phyloP scores from a whole-genome alignment of 306 rosid genomes.

The Fragaria vesca region DNA sequence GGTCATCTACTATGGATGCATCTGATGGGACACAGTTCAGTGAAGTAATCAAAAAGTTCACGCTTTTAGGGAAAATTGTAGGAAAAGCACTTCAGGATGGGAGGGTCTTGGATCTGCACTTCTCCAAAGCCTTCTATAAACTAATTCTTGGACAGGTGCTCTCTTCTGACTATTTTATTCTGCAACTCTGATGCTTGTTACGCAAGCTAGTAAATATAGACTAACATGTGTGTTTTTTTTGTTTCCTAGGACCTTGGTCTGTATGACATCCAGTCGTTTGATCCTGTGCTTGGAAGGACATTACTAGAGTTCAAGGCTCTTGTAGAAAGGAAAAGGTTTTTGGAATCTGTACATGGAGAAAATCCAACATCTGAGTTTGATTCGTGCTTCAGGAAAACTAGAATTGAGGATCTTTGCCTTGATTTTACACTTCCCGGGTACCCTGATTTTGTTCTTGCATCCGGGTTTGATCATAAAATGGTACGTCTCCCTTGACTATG shows the following conservation, averaged over 20 bases:
- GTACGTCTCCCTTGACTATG: slow-evolving; percentile 40
- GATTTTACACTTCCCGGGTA: slow-evolving; percentile 96
- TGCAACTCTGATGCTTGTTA: slow-evolving; percentile 12
- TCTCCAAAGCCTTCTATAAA: slow-evolving; percentile 89
- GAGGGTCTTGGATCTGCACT: slow-evolving; percentile 87
- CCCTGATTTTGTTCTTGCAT: slow-evolving; percentile 68
- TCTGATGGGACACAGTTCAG: slow-evolving; percentile 46
- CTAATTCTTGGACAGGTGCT: slow-evolving; percentile 86
- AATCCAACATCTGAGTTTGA: slow-evolving; percentile 35
- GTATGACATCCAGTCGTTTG: slow-evolving; percentile 79
- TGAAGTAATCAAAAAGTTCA: slow-evolving; percentile 67
- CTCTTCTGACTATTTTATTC: slow-evolving; percentile 10
- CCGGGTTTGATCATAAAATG: slow-evolving; percentile 47
- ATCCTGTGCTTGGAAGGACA: slow-evolving; percentile 77
- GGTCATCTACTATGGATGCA: slow-evolving; percentile 49
- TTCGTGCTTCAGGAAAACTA: slow-evolving; percentile 49
- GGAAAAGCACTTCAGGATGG: slow-evolving; percentile 95
- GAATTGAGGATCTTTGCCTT: slow-evolving; percentile 90
- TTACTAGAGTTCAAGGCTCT: slow-evolving; percentile 88
- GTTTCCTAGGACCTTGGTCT: slow-evolving; percentile 63
- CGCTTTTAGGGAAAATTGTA: slow-evolving; percentile 82
- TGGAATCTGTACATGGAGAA: slow-evolving; percentile 47
- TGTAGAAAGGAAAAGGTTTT: slow-evolving; percentile 41
- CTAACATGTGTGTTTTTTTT: slow-evolving; percentile 20
- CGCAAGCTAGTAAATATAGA: slow-evolving; percentile 18